Evolutionary conservation across 495 filamentous ascomycete genomes (phyloP).

Genomic region (Aspergillus mulundensis): DNA sequence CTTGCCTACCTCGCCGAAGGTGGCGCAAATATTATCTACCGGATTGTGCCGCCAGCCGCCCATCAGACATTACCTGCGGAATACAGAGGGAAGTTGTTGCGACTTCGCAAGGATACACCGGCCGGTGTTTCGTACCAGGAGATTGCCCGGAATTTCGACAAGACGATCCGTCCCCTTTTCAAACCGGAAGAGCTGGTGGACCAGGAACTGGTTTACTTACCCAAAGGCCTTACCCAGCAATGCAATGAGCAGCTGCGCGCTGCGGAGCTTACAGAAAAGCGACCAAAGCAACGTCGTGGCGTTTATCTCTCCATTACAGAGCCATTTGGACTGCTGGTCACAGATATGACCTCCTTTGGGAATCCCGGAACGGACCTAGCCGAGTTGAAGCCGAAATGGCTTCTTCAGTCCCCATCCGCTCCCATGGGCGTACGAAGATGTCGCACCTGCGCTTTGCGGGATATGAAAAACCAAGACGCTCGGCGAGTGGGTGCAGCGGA

Average conservation of each 20-base stretch:
- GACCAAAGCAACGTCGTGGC: constrained; percentile 48
- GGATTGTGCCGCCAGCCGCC: constrained; percentile 38
- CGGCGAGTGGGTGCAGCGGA: constrained; percentile 21
- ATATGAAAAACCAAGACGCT: constrained; percentile 46
- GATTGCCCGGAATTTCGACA: constrained; percentile 55
- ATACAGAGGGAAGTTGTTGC: constrained; percentile 53
- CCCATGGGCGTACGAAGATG: constrained; percentile 63
- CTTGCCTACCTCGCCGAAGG: constrained; percentile 61
- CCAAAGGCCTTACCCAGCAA: constrained; percentile 37
- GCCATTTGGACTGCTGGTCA: constrained; percentile 65
- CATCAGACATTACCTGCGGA: constrained; percentile 19
- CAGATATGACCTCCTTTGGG: constrained; percentile 65
- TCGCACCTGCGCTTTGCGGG: constrained; percentile 78
- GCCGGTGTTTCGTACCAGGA: constrained; percentile 51
- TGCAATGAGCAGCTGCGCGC: constrained; percentile 49
- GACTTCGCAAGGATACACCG: constrained; percentile 61
- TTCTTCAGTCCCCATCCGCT: constrained; percentile 75
- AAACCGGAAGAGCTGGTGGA: constrained; percentile 54
- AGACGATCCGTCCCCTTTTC: constrained; percentile 55
- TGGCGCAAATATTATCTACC: constrained; percentile 69
- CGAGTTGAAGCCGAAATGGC: constrained; percentile 96
- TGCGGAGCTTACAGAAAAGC: constrained; percentile 27
- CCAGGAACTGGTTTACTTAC: constrained; percentile 54
- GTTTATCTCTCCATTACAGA: constrained; percentile 57
- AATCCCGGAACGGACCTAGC: constrained; percentile 48